Base-by-base conservation (phyloP, 345 rosid genomes). In the Lepidium sativum region DNA sequence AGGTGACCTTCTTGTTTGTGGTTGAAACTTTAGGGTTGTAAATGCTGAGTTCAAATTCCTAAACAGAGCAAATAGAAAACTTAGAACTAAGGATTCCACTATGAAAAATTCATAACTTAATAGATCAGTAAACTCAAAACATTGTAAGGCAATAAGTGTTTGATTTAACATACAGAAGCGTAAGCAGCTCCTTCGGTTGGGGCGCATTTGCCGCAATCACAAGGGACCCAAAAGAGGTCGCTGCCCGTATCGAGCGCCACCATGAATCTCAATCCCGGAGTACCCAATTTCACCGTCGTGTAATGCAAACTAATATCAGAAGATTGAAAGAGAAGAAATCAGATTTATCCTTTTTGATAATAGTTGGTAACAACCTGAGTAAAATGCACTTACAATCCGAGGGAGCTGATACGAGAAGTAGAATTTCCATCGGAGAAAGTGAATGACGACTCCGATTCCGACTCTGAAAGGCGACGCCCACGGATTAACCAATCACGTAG, bases 171-270 rank as follows among this genome's bases (percentile, higher is more conserved):
- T 84, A 90, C 92, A 51, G 87, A 83, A 71, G 85, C 76, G 60
- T 81, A 86, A 72, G 70, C 39, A 13, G 91, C 53, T 40, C 84
- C 83, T 62, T 81, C 65, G 45, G 80, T 84, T 25, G 96, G 79
- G 9, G 92, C 91, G 56, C 96, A 89, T 78, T 74, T 75, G 72
- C 75, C 81, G 51, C 96, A 84, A 44, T 89, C 88, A 74, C 98
- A 86, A 15, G 98, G 97, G 35, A 92, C 94, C 96, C 98, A 89
- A 53, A 87, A 89, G 69, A 92, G 81, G 65, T 89, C 94, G 54
- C 98, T 89, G 16, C 97, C 91, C 0, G 95, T 83, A 67, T 85
- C 98, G 17, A 85, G 89, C 2, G 97, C 97, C 85, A 84, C 96
- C 87, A 86, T 77, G 67, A 92, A 89, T 79, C 86, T 87, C 83